A percentile compares a stretch with the other conserved stretches of the same genome.
Conservation (phyloP, 345 rosid species). For the Excoecaria cochinchinensis region DNA sequence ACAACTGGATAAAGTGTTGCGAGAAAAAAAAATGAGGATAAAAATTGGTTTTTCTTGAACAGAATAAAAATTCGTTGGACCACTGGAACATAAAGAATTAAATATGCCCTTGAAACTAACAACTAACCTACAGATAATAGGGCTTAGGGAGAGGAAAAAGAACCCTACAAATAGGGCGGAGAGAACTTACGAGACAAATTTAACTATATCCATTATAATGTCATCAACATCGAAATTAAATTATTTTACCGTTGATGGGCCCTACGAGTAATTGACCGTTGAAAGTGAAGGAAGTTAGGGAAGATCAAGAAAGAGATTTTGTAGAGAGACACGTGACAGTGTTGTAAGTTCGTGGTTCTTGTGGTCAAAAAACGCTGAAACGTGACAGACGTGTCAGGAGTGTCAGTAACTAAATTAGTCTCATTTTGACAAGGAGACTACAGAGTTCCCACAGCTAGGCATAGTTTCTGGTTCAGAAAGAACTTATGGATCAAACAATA, state of each 20-base stretch:
- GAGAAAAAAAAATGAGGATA: neutral
- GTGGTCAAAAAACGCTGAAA: constrained; percentile 27
- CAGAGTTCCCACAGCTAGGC: neutral
- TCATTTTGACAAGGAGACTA: neutral
- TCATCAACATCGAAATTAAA: neutral
- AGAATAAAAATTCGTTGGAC: neutral
- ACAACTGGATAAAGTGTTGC: neutral
- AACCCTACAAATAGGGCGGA: neutral
- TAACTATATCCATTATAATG: constrained; percentile 5
- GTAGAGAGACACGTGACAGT: constrained; percentile 8
- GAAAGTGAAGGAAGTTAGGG: constrained; percentile 3
- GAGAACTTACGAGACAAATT: neutral
- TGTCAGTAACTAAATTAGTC: constrained; percentile 14
- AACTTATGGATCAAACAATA: constrained; percentile 10
- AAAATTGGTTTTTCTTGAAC: too few relatives aligned
- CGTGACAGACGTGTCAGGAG: constrained; percentile 13
- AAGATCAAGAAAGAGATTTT: neutral
- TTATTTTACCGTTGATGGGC: constrained; percentile 18
- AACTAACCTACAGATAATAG: constrained; percentile 2
- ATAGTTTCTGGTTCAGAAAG: neutral
- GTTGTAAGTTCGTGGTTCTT: neutral
- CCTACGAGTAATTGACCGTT: constrained; percentile 25
- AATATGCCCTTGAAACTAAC: constrained; percentile 1
- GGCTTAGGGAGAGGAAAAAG: neutral
- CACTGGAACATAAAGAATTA: neutral